Percentiles rank a stretch among this genome's conserved stretches.
Conservation (phyloP, 1,139 yeast species). For the Meyerozyma sp. region DNA sequence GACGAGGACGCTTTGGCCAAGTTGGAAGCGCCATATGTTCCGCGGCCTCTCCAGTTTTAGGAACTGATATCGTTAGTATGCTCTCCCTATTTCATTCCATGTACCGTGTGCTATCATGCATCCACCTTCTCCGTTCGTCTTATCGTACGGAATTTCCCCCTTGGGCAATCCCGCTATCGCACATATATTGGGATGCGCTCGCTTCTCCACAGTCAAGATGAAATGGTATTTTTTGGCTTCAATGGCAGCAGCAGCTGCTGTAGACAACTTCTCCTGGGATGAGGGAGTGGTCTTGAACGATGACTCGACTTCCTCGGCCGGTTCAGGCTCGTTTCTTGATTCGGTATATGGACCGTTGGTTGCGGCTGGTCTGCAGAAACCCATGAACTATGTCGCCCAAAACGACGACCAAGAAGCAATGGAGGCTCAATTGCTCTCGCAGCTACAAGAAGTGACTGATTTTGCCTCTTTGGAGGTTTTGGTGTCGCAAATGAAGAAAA, state of each 20-base stretch:
- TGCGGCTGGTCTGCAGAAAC: neutral
- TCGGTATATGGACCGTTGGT: constrained; percentile 1
- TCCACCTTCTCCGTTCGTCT: neutral
- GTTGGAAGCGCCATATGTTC: too few species aligned
- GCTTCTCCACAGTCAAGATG: neutral
- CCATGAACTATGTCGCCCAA: too few species aligned
- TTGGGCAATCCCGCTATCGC: neutral
- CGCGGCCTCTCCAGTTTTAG: too few species aligned
- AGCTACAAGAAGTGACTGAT: neutral
- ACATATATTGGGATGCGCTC: neutral
- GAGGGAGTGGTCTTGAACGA: neutral
- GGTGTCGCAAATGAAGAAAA: neutral
- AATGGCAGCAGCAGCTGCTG: neutral
- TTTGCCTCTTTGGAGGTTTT: neutral
- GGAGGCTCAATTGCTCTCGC: neutral
- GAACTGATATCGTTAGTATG: too few species aligned
- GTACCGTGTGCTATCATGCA: too few species aligned
- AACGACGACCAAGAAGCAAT: neutral
- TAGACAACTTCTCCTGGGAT: neutral
- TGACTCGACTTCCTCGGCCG: neutral
- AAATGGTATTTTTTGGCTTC: neutral
- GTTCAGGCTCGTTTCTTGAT: neutral
- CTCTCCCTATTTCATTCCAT: too few species aligned
- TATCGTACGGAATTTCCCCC: neutral
- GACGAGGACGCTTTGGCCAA: too few species aligned